These are phyloP conservation scores for Blastobotrys petasosporus DNA, from an alignment of 1,139 yeast genomes.

Conservation along the genomic window DNA sequence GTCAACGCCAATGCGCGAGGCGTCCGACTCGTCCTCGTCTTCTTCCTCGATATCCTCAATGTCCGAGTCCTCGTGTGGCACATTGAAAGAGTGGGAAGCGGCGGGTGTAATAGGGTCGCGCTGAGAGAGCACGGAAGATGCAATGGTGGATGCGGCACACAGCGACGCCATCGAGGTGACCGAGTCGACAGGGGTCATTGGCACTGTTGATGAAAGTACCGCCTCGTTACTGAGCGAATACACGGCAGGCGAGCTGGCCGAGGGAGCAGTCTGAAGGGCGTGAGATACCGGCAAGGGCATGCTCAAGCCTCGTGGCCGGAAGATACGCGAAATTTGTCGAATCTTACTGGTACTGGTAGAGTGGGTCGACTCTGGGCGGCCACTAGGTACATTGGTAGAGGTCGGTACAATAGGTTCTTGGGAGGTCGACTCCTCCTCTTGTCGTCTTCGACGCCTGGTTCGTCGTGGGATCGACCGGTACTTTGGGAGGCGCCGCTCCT, in stretches of 20 bases:
- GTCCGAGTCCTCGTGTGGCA: not conserved
- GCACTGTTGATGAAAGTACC: not conserved
- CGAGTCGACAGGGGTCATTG: slow-evolving; percentile 7
- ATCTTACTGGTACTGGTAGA: too few relatives aligned
- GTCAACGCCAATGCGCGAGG: slow-evolving; percentile 8
- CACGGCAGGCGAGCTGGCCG: not conserved
- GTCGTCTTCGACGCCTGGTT: slow-evolving; percentile 17
- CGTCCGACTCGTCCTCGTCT: slow-evolving; percentile 11
- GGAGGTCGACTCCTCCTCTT: too few relatives aligned
- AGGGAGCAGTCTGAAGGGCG: not conserved
- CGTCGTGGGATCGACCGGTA: slow-evolving; percentile 33
- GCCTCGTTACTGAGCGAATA: too few relatives aligned
- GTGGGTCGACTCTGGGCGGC: too few relatives aligned
- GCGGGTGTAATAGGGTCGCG: not conserved
- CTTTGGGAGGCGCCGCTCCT: slow-evolving; percentile 35
- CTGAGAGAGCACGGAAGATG: slow-evolving; percentile 9
- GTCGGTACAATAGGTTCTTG: too few relatives aligned
- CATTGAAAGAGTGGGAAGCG: not conserved
- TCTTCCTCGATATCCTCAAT: slow-evolving; percentile 9
- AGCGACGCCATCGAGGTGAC: slow-evolving; percentile 9
- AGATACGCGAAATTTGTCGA: too few relatives aligned
- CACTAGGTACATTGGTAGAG: too few relatives aligned
- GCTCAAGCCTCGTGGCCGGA: too few relatives aligned
- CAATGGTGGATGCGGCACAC: slow-evolving; percentile 12
- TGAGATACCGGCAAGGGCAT: too few relatives aligned